Evolutionary conservation across 2,329 filamentous ascomycete species (phyloP).

Genomic region (Neonectria magnoliae): DNA sequence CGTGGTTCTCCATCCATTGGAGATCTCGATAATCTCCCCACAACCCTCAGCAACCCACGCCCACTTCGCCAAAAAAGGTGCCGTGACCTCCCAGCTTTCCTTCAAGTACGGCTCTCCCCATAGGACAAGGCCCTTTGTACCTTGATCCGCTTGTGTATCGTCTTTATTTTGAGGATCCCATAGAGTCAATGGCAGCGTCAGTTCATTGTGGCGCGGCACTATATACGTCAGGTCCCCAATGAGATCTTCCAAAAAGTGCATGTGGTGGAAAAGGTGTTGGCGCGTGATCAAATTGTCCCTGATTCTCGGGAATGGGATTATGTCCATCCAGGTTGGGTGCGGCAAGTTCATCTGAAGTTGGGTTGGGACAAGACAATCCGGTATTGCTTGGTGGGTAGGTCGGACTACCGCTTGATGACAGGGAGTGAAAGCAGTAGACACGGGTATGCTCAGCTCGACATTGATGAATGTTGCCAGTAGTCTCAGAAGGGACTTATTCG

Average conservation of each 20-base stretch:
- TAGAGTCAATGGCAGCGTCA: background rate
- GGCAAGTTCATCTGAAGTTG: conserved; percentile 31
- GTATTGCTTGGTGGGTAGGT: conserved; percentile 1
- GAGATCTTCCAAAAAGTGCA: conserved; percentile 16
- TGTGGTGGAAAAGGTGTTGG: conserved; percentile 24
- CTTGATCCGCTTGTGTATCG: background rate
- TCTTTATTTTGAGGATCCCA: background rate
- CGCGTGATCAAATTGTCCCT: conserved; percentile 28
- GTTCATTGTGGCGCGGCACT: background rate
- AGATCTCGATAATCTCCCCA: conserved; percentile 9
- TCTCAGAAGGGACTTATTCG: conserved; percentile 21
- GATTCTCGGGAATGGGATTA: conserved; percentile 25
- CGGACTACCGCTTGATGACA: conserved; percentile 14
- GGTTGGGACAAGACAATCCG: conserved; percentile 23
- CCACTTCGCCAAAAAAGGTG: conserved; percentile 19
- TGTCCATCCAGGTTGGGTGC: conserved; percentile 29
- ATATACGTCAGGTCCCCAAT: conserved; percentile 15
- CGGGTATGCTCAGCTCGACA: background rate
- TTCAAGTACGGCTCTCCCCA: conserved; percentile 26
- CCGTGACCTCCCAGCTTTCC: conserved; percentile 24
- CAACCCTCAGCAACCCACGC: conserved; percentile 19
- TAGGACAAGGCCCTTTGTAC: conserved; percentile 14
- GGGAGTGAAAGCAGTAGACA: background rate
- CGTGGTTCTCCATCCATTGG: conserved; percentile 18
- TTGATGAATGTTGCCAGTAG: conserved; percentile 7